Base-by-base conservation (phyloP, 768 basidiomycete genomes). In the Candolleomyces aberdarensis region DNA sequence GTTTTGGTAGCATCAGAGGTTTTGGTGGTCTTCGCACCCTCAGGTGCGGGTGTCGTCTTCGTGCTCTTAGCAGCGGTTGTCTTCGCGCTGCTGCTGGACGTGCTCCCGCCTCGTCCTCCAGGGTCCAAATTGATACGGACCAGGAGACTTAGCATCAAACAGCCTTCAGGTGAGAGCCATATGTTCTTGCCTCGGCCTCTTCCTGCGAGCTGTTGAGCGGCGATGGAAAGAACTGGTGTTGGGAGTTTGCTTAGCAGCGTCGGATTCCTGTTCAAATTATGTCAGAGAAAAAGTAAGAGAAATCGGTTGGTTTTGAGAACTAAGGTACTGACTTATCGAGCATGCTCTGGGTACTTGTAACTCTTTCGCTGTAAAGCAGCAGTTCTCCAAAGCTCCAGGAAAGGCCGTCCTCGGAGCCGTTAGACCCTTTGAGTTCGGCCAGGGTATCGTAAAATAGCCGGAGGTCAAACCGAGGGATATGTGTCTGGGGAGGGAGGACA, bases 321-420 rank as follows among this genome's bases (percentile, higher is more conserved):
- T 43, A 2, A 36, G 36, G 36, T 49, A 74, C 89, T 74, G 64
- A 95, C 96, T 87, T 91, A 69, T 97, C 93, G 5, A 98, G 78
- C 83, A 98, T 85, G 2, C 94, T 95, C 71, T 98, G 97, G 0
- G 96, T 98, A 65, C 92, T 95, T 1, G 94, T 94, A 11, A 99
- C 90, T 0, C 86, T 86, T 71, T 97, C 93, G 36, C 91, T 89
- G 64, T 98, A 98, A 9, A 96, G 65, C 31, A 98, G 69, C 41
- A 85, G 81, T 62, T 96, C 93, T 0, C 95, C 95, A 4, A 91
- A 71, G 2, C 84, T 82, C 81, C 85, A 85, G 5, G 67, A 55
- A 22, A 71, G 65, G 9, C 39, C 36, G 10, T 70, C 57, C 14
- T 62, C 62, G 7, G 13, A 31, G 13, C 52, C 56, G 10, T 65